phyloP scores from a whole-genome alignment of 164 flowering plant species.

The Houttuynia cordata region DNA sequence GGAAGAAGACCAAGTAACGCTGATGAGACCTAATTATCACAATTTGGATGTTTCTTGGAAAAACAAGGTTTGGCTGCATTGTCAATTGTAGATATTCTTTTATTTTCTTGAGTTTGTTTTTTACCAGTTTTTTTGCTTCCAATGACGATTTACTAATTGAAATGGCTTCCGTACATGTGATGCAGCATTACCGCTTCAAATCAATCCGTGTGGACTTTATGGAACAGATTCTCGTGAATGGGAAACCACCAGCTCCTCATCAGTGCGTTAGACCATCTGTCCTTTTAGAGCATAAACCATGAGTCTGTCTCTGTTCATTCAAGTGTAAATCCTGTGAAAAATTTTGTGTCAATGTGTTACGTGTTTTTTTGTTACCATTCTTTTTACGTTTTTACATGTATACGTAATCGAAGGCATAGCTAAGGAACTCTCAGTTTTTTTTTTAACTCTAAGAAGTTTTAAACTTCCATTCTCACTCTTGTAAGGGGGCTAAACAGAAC shows the following conservation, averaged over 20 bases:
- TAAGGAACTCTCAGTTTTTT: too few species aligned
- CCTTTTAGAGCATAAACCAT: slow-evolving; percentile 61
- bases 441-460: too few species aligned
- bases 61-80: slow-evolving; percentile 20
- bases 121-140: slow-evolving; percentile 2
- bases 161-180: too few species aligned
- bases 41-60: slow-evolving; percentile 57
- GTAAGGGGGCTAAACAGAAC: too few species aligned
- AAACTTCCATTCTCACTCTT: too few species aligned
- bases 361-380: background rate
- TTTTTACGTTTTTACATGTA: slow-evolving; percentile 6
- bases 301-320: slow-evolving; percentile 3
- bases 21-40: slow-evolving; percentile 55
- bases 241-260: slow-evolving; percentile 33
- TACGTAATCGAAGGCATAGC: background rate
- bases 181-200: slow-evolving; percentile 57
- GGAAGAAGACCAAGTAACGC: slow-evolving; percentile 61
- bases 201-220: slow-evolving; percentile 72
- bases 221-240: slow-evolving; percentile 73
- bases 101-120: background rate
- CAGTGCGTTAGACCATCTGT: slow-evolving; percentile 42
- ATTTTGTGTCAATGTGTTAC: background rate
- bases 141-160: background rate
- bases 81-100: background rate
- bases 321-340: background rate